These are phyloP conservation scores for Paspalum vaginatum DNA, from an alignment of 176 grass and related monocot genomes.

Conservation along the genomic window DNA sequence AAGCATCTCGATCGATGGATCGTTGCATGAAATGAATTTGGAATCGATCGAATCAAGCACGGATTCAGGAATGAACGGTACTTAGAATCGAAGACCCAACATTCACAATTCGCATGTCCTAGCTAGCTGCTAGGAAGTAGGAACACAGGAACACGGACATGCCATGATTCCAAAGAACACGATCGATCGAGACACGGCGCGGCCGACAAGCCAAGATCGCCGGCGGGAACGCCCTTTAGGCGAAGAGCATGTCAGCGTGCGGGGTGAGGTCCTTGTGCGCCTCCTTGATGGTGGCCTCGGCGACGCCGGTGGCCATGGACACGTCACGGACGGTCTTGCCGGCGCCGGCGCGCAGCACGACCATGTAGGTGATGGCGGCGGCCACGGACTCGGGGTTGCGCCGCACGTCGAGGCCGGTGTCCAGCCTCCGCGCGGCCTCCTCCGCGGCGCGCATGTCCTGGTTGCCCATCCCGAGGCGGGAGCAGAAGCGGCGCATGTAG, in stretches of 20 bases:
- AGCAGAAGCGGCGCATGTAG: conserved; percentile 58
- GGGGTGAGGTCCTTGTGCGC: conserved; percentile 50
- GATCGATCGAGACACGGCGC: neutral
- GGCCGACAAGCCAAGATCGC: neutral
- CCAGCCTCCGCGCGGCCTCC: conserved; percentile 40
- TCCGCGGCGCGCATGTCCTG: conserved; percentile 42
- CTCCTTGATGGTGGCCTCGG: conserved; percentile 53
- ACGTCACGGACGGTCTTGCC: conserved; percentile 42
- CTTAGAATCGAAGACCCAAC: conserved; percentile 35
- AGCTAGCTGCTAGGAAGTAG: conserved; percentile 27
- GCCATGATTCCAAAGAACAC: conserved; percentile 27
- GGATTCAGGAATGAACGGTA: conserved; percentile 35
- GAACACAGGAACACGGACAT: conserved; percentile 6
- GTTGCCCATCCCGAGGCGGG: conserved; percentile 45
- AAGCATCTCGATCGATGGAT: neutral
- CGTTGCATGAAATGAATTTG: conserved; percentile 27
- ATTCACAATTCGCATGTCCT: neutral
- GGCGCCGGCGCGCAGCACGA: conserved; percentile 32
- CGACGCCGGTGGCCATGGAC: conserved; percentile 49
- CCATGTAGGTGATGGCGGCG: conserved; percentile 56
- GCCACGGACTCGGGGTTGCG: conserved; percentile 58
- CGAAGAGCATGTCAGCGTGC: conserved; percentile 41
- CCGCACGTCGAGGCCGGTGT: conserved; percentile 47
- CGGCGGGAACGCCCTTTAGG: neutral
- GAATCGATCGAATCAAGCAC: conserved; percentile 42